phyloP scores from a whole-genome alignment of 2,329 filamentous ascomycete genomes.

The Diaporthe destruens region DNA sequence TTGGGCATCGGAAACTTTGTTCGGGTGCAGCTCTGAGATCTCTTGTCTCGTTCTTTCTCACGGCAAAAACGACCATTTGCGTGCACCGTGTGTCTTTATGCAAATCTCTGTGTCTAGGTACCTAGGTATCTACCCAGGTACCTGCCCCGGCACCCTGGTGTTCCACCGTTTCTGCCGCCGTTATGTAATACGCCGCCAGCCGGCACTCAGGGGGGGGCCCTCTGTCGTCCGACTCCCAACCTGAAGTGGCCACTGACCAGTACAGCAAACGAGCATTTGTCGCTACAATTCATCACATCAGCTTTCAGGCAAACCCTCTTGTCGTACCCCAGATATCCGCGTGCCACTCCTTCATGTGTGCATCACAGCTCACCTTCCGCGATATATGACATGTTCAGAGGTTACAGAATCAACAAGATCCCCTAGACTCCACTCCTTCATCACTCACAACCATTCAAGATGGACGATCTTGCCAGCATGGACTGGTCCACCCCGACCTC shows the following conservation, averaged over 20 bases:
- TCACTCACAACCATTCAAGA: slow-evolving; percentile 50
- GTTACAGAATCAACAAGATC: slow-evolving; percentile 41
- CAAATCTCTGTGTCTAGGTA: too few species aligned
- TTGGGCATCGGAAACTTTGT: neutral
- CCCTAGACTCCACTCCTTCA: slow-evolving; percentile 26
- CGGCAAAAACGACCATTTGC: neutral
- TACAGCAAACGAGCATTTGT: neutral
- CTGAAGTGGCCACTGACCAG: neutral
- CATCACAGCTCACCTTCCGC: neutral
- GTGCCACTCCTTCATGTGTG: slow-evolving; percentile 30
- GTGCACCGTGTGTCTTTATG: neutral
- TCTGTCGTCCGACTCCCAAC: neutral
- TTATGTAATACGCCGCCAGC: slow-evolving; percentile 16
- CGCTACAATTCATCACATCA: neutral
- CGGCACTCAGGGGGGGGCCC: slow-evolving; percentile 5
- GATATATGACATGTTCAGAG: slow-evolving; percentile 41
- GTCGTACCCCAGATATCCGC: neutral
- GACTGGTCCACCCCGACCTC: slow-evolving; percentile 65
- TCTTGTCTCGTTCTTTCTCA: neutral
- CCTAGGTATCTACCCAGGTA: too few species aligned
- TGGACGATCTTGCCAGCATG: slow-evolving; percentile 73
- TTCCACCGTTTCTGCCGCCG: neutral
- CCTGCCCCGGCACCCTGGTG: neutral
- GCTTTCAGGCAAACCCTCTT: neutral
- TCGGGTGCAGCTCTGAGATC: neutral